These are phyloP conservation scores for Deuterostichococcus epilithicus DNA, from an alignment of 139 green algal species.

Conservation along the genomic window DNA sequence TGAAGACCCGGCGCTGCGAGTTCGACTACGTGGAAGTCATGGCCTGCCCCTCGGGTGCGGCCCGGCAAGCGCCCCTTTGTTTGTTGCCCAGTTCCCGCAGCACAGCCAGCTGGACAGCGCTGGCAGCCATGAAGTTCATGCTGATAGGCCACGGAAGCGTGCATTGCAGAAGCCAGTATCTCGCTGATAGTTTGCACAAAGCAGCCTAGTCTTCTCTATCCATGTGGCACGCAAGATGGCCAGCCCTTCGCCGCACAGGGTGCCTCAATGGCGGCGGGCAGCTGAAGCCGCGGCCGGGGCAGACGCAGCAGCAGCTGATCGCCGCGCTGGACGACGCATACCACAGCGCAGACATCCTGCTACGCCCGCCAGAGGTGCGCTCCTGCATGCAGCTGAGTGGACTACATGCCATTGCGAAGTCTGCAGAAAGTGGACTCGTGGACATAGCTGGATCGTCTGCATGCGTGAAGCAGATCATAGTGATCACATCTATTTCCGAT, in stretches of 20 bases:
- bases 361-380: conserved; percentile 4
- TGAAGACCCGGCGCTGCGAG: conserved; percentile 68
- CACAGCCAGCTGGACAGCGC: not conserved
- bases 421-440: no score
- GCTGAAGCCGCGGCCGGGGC: conserved; percentile 44
- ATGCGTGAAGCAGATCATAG: no score
- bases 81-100: not conserved
- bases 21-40: conserved; percentile 98
- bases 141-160: not conserved
- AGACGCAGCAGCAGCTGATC: conserved; percentile 52
- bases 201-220: not conserved
- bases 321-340: conserved; percentile 56
- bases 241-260: conserved; percentile 26
- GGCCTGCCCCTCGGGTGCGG: conserved; percentile 79
- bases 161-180: no score
- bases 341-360: conserved; percentile 27
- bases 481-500: not conserved
- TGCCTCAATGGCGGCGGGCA: conserved; percentile 96
- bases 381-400: not conserved
- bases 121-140: conserved; percentile 14
- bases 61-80: no score
- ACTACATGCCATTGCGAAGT: not conserved
- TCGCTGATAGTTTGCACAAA: not conserved
- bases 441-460: no score
- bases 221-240: no score